Conservation (phyloP, 345 rosid species). For the Corchorus olitorius region DNA sequence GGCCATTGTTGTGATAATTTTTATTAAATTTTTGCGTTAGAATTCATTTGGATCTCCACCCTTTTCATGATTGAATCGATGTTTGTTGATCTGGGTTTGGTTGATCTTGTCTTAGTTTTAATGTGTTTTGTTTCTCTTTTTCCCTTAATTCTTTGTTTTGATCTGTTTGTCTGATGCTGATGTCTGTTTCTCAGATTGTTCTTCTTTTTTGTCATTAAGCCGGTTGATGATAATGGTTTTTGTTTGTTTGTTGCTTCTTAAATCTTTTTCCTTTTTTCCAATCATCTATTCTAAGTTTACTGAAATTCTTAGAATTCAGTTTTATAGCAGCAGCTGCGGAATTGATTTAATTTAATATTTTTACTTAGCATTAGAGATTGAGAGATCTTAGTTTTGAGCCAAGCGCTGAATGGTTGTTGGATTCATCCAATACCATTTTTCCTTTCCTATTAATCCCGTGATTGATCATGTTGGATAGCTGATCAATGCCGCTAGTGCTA, state of each 20-base stretch:
- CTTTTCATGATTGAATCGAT: conserved; percentile 6
- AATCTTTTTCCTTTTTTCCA: not conserved
- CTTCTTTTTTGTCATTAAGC: conserved; percentile 14
- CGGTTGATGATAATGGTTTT: conserved; percentile 16
- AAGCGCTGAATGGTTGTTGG: not conserved
- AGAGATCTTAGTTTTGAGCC: conserved; percentile 3
- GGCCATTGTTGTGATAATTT: not conserved
- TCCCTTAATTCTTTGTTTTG: conserved; percentile 28
- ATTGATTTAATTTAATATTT: not conserved
- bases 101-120: conserved; percentile 18
- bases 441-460: not conserved
- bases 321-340: not conserved
- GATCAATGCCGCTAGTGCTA: not conserved
- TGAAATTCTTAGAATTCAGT: not conserved
- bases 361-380: conserved; percentile 4
- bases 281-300: not conserved
- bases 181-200: conserved; percentile 13
- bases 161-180: conserved; percentile 27
- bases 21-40: conserved; percentile 11
- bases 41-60: conserved; percentile 30
- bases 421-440: not conserved
- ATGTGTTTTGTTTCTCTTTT: conserved; percentile 24
- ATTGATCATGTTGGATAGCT: conserved; percentile 1
- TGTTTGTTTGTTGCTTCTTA: conserved; percentile 13
- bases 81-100: conserved; percentile 34